Base-by-base conservation (phyloP, 2,329 filamentous ascomycete genomes). In the Fusarium burgessii region DNA sequence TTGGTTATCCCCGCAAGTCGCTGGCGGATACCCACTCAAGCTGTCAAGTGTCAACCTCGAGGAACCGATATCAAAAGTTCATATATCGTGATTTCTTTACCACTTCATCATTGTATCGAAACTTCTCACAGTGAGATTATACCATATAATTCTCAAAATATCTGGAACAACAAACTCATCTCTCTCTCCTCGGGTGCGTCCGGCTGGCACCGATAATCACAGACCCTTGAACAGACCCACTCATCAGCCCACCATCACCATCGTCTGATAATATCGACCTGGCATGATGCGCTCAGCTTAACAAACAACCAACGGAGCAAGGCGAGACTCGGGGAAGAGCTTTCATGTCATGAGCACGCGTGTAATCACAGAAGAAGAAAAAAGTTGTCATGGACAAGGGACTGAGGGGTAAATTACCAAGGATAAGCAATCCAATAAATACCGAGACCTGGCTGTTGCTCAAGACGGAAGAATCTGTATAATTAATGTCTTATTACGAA, bases 201-300 rank as follows among this genome's bases (percentile, higher is more conserved):
- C 74, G 74, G 74, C 65, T 66, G 59, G 49, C 69, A 71, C 49
- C 67, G 67, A 72, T 62, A 65, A 66, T 62, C 64, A 70, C 63
- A 63, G 72, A 74, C 65, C 74, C 61, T 67, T 58, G 63, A 62
- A 65, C 61, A 63, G 70, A 71, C 70, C 74, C 74, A 77, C 74
- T 64, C 68, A 77, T 77, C 75, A 76, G 70, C 46, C 70, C 58
- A 70, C 66, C 29, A 29, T 70, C 51, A 64, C 57, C 65, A 77
- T 76, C 72, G 74, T 43, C 74, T 77, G 75, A 77, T 77, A 66
- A 70, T 76, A 62, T 61, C 58, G 56, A 73, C 59, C 74, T 77
- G 74, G 75, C 75, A 73, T 77, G 75, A 77, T 77, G 71, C 55
- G 70, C 66, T 77, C 68, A 77, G 64, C 66, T 74, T 68, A 52